A percentile compares a stretch with the other conserved stretches of the same genome.
Evolutionary conservation across 2,329 filamentous ascomycete species (phyloP).

Genomic region (Lachnum nothofagi): DNA sequence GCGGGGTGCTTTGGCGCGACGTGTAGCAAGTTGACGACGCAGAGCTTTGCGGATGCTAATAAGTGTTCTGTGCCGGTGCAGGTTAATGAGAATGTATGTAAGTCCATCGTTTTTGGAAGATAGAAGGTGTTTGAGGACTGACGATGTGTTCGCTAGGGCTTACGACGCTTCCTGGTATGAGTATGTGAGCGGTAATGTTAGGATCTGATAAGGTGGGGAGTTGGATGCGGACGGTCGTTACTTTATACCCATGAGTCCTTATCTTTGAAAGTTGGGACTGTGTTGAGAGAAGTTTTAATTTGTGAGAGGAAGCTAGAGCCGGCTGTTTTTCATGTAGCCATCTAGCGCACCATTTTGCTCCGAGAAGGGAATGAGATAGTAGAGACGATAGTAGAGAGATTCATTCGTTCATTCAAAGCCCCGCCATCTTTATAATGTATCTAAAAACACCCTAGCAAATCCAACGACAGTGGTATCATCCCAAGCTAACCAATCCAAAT

Average conservation of each 20-base stretch:
- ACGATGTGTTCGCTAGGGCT: not conserved
- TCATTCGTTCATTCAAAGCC: too few relatives aligned
- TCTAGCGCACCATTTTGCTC: too few relatives aligned
- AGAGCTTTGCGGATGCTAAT: constrained; percentile 42
- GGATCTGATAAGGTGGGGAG: not conserved
- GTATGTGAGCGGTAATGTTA: not conserved
- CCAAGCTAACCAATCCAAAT: not conserved
- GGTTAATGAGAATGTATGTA: constrained; percentile 45
- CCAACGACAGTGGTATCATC: constrained; percentile 9
- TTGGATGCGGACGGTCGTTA: not conserved
- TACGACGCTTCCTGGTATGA: not conserved
- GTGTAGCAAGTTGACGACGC: constrained; percentile 40
- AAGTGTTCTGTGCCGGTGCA: constrained; percentile 43
- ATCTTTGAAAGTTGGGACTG: too few relatives aligned
- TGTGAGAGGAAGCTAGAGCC: too few relatives aligned
- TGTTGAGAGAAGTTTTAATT: too few relatives aligned
- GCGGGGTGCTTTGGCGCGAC: constrained; percentile 42
- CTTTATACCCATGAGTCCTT: not conserved
- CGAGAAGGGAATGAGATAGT: too few relatives aligned
- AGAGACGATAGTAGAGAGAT: too few relatives aligned
- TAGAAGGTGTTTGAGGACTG: not conserved
- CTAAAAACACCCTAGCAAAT: not conserved
- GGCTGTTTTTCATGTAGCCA: too few relatives aligned
- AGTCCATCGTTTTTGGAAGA: constrained; percentile 20
- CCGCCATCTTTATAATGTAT: too few relatives aligned